Base-by-base conservation (phyloP, 768 basidiomycete species). In the Termitomyces sp. region DNA sequence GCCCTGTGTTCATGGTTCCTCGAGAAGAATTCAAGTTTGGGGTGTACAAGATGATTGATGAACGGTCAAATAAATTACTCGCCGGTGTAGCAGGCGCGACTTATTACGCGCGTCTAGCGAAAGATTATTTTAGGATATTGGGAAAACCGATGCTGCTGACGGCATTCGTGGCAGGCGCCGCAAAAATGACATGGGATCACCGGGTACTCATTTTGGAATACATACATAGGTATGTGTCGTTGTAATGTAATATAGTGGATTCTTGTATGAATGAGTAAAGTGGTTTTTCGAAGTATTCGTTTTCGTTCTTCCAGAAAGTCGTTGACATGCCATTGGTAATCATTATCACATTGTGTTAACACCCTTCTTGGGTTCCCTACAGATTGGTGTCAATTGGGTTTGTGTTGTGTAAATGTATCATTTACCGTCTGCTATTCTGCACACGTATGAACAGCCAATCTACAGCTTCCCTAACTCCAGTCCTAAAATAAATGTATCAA, bases 381-480 rank as follows among this genome's bases (percentile, higher is more conserved):
- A 42, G 10, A 22, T 28, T 3, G 42, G 22, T 14, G 34, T 41
- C 21, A 59, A 40, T 26, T 17, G 6, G 3, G 5, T 12, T 3
- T 19, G 21, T 3, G 1, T 32, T 6, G 34, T 21, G n/a, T 41
- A 4, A 17, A 53, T 17, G 24, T 68, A 14, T 17, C 17, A 6
- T 37, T 50, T 56, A 85, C 87, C 83, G 81, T 59, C 88, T 75
- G 60, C 90, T 92, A 61, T 93, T 94, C 71, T 96, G 93, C 5
- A 97, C 94, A 0, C 94, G 81, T 53, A 95, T 83, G 66, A 96
- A 96, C 26, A 98, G 66, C 95, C 95, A 98, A 65, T 97, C 90
- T 2, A 97, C 90, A 0, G 90, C 93, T 48, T 89, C 88, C 53
- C 88, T 81, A 15, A 96, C 86, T 1, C 95, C 94, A 30, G 90